Evolutionary conservation across 2,329 filamentous ascomycete species (phyloP), one percentile per base, ranked within the genome.

Genomic region (Ceratocystis eucalypticola): DNA sequence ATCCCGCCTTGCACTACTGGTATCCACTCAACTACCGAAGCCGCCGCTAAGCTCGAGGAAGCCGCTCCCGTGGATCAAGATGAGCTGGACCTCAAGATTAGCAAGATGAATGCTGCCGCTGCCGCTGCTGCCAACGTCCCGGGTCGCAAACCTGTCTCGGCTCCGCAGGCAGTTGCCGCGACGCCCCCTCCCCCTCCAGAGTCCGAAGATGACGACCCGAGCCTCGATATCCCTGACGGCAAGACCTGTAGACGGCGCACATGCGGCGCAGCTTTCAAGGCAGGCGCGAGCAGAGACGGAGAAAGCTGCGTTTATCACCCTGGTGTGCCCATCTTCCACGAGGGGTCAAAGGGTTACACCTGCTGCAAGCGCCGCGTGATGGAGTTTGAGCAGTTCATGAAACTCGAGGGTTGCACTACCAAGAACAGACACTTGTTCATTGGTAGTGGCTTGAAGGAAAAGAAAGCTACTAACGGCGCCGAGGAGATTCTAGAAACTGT

Each of bases 331-430:
- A 87, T 99, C 70, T 99, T 99, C 78, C 94, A 99, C 75, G 94
- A 99, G 79, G 94, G 94, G 45, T 96, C 90, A 78, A 99, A 99
- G 79, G 94, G 94, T 1, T 99, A 94, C 82, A 91, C 86, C 68
- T 99, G 94, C 80, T 99, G 94, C 79, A 97, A 97, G 83, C 82
- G 91, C 72, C 84, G 91, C 46, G 94, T 99, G 67, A 78, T 99
- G 68, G 94, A 99, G 74, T 99, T 99, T 76, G 92, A 99, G 75
- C 88, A 97, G 76, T 99, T 99, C 77, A 86, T 99, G 86, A 94
- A 89, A 76, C 93, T 99, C 68, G 86, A 89, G 71, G 94, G 94
- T 1, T 99, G 94, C 77, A 86, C 85, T 74, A 91, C 88, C 55
- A 94, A 92, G 76, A 79, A 81, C 55, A 81, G 83, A 68, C 94